Percentiles rank a stretch among this genome's conserved stretches.
Evolutionary conservation across 176 grass and related monocot species (phyloP).

Genomic region (Aegilops sharonensis): DNA sequence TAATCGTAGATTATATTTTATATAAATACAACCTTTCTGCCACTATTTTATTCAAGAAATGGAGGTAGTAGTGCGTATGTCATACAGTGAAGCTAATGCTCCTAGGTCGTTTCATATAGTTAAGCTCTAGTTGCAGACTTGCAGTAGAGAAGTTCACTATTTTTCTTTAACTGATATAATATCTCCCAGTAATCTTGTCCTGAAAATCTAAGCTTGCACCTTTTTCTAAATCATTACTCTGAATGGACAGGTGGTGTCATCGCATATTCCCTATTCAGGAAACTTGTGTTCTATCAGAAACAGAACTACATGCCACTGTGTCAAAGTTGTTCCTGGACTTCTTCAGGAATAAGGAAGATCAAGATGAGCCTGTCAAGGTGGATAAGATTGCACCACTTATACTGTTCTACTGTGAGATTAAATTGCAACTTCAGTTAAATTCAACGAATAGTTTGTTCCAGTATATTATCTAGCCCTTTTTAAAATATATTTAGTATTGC

Average conservation of each 20-base stretch:
- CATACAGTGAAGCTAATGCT: not conserved
- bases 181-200: not conserved
- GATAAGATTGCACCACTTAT: slow-evolving; percentile 4
- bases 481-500: not conserved
- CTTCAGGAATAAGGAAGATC: slow-evolving; percentile 35
- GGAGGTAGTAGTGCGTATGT: not conserved
- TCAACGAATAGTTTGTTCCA: not conserved
- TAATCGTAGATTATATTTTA: not conserved
- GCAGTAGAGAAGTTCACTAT: not conserved
- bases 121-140: not conserved
- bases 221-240: slow-evolving; percentile 6
- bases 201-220: slow-evolving; percentile 4
- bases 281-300: slow-evolving; percentile 80
- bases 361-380: slow-evolving; percentile 67
- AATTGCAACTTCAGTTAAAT: not conserved
- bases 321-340: slow-evolving; percentile 77
- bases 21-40: not conserved
- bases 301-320: slow-evolving; percentile 61
- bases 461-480: not conserved
- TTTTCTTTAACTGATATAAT: not conserved
- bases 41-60: slow-evolving; percentile 26
- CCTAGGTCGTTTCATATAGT: not conserved
- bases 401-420: not conserved
- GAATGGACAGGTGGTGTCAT: slow-evolving; percentile 86
- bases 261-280: slow-evolving; percentile 92